Conservation (phyloP, 768 basidiomycete genomes). For the Pleurotus cornucopiae region DNA sequence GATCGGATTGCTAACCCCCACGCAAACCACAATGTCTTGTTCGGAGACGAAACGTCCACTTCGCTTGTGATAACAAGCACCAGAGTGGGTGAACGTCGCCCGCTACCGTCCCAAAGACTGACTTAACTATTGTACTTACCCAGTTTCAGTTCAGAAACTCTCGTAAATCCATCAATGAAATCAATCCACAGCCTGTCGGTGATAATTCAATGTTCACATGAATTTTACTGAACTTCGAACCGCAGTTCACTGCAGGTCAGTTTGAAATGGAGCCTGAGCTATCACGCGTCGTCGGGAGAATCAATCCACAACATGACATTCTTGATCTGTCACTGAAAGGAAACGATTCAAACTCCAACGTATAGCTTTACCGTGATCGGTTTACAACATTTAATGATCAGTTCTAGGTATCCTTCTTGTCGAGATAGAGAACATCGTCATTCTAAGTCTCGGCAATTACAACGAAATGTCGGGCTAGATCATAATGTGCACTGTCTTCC, state of each 20-base stretch:
- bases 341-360: neutral
- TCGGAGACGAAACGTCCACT: neutral
- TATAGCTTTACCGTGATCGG: neutral
- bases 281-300: neutral
- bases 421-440: no score
- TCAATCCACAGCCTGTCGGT: neutral
- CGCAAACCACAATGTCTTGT: conserved; percentile 5
- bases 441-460: no score
- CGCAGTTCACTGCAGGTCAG: neutral
- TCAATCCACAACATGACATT: neutral
- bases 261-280: neutral
- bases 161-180: neutral
- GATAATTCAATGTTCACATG: neutral
- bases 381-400: no score
- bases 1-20: neutral
- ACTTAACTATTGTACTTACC: neutral
- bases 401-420: no score
- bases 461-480: no score
- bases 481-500: no score
- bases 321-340: neutral
- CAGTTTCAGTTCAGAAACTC: neutral
- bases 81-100: neutral
- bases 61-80: neutral
- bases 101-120: neutral
- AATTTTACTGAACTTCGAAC: neutral